Evolutionary conservation across 2,329 filamentous ascomycete species (phyloP), one percentile per base, ranked within the genome.

Genomic region (Monosporascus ibericus): DNA sequence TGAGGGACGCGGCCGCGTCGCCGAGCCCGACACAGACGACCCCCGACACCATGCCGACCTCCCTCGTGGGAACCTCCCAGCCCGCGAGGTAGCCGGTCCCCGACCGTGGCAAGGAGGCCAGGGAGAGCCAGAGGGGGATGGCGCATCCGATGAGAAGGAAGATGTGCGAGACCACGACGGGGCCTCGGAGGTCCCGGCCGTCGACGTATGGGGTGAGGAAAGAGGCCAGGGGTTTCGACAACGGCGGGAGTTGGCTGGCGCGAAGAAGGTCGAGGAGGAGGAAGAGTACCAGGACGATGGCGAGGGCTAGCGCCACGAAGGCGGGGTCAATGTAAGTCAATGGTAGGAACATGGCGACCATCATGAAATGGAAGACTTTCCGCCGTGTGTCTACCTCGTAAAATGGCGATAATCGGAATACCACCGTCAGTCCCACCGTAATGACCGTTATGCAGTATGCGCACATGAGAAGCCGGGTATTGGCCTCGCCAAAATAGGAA

Each of bases 321-420:
- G 86, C 78, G 1, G 94, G 92, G 68, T 99, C 94, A 57, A 97
- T 74, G 66, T 85, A 96, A 2, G 87, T 88, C 1, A 89, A 84
- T 0, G 94, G 92, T 2, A 97, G 78, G 52, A 99, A 86, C 90
- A 99, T 96, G 52, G 85, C 84, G 7, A 97, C 92, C 88, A 97
- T 97, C 80, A 92, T 96, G 60, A 95, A 95, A 69, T 99, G 94
- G 68, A 99, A 99, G 24, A 97, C 89, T 70, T 99, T 99, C 48
- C 94, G 85, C 48, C 94, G 83, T 1, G 94, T 99, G 71, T 99
- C 94, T 47, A 99, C 92, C 70, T 96, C 92, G 59, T 88, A 92
- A 48, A 89, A 75, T 3, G 84, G 76, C 40, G 87, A 88, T 38
- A 95, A 79, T 42, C 79, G 82, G 49, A 94, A 82, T 7, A 96